Evolutionary conservation across 2,329 filamentous ascomycete species (phyloP), one percentile per base, ranked within the genome.

Genomic region (Dothistroma septosporum): DNA sequence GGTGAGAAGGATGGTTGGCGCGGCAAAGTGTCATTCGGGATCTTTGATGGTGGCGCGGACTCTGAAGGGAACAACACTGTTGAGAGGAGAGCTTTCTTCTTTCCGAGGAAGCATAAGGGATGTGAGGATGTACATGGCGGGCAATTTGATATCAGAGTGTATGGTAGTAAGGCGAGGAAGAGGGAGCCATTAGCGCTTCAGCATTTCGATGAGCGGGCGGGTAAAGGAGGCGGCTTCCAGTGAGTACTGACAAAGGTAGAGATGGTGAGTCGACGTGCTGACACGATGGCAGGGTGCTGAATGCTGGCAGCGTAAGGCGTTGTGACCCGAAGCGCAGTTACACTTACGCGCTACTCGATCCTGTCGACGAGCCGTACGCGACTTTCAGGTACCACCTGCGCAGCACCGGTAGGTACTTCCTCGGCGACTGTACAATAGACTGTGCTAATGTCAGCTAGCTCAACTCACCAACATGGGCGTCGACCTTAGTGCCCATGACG

Each of bases 331-430:
- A 75, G 61, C 71, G 74, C 3, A 79, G 75, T 67, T 83, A 82
- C 69, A 76, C 75, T 55, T 82, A 81, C 56, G 76, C 79, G 1
- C 74, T 83, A 19, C 69, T 82, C 21, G 80, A 83, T 67, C 74
- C 79, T 1, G 56, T 77, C 7, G 78, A 82, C 63, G 67, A 74
- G 64, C 81, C 81, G 2, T 81, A 79, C 61, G 79, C 73, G 4
- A 77, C 70, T 1, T 80, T 83, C 62, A 70, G 74, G 31, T 80
- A 70, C 48, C 63, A 71, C 37, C 66, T 62, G 46, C 61, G 64
- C 32, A 62, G 58, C 19, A 47, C 28, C 12, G 59, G 65, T 67
- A 59, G 16, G 57, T 37, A 47, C n/a, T 5, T 19, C 24, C 24
- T 16, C 24, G 12, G 4, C 5, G 1, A 12, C 16, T 12, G 24